Conservation (phyloP, 225 moss, liverwort and hornwort species). For the Bryum argenteum region DNA sequence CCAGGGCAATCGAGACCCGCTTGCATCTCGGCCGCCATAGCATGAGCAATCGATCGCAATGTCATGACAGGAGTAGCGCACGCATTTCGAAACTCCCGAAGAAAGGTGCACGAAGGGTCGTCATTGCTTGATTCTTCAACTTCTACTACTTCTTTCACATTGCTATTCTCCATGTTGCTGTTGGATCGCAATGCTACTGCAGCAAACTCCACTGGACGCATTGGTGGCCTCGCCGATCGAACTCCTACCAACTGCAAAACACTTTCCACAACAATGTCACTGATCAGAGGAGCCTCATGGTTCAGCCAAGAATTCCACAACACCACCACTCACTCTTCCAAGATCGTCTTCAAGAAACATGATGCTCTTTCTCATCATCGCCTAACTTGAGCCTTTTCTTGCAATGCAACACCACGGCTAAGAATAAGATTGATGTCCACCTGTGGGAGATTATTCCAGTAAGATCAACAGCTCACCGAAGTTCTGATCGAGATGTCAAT, state of each 20-base stretch:
- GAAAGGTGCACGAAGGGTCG: conserved; percentile 10
- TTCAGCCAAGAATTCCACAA: not conserved
- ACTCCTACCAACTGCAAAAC: not conserved
- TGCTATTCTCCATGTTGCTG: not conserved
- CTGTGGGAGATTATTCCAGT: not conserved
- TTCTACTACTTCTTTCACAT: conserved; percentile 7
- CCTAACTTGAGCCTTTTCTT: no score
- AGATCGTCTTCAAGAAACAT: no score
- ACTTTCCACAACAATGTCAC: no score
- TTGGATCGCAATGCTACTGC: conserved; percentile 5
- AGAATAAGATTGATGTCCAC: no score
- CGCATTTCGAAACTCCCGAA: conserved; percentile 29
- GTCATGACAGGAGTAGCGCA: conserved; percentile 27
- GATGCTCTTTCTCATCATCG: no score
- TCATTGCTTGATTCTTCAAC: conserved; percentile 7
- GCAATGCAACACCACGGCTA: no score
- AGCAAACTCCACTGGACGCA: conserved; percentile 19
- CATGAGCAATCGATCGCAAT: conserved; percentile 32
- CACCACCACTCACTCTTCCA: no score
- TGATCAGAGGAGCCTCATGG: no score
- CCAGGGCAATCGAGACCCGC: conserved; percentile 38
- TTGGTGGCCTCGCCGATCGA: not conserved
- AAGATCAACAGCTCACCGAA: conserved; percentile 16
- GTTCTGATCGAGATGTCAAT: not conserved
- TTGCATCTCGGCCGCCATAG: conserved; percentile 42